Percentiles rank a stretch among this genome's conserved stretches.
phyloP scores from a whole-genome alignment of 1,284 basidiomycete genomes.

The Melampsora americana region DNA sequence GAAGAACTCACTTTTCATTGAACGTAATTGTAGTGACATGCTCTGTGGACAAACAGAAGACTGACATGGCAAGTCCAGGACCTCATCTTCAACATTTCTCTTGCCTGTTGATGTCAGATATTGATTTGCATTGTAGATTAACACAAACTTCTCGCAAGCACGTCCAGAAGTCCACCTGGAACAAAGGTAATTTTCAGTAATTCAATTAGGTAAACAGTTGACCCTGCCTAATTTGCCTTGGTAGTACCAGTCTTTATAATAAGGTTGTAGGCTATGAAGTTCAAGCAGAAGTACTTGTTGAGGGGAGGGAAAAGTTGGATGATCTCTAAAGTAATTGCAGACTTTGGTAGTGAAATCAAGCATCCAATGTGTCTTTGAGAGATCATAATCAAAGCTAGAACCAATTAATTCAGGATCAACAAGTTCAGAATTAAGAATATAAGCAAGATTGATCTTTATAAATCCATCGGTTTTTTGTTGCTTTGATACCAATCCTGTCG shows the following conservation, averaged over 20 bases:
- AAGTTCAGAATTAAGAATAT: background rate
- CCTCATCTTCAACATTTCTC: background rate
- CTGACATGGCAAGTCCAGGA: background rate
- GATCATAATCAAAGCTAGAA: background rate
- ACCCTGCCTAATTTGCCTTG: background rate
- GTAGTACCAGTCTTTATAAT: background rate
- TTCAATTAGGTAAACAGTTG: background rate
- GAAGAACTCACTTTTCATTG: no score
- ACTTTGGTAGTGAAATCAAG: background rate
- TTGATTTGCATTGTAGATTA: background rate
- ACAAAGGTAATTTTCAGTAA: background rate
- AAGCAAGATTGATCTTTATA: background rate
- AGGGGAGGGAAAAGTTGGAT: background rate
- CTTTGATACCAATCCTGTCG: background rate
- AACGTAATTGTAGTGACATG: background rate
- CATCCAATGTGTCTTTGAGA: background rate
- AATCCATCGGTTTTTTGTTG: background rate
- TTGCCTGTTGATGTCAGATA: background rate
- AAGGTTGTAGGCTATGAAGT: background rate
- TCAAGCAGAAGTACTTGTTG: background rate
- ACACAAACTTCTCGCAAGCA: background rate
- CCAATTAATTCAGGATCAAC: background rate
- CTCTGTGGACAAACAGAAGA: background rate
- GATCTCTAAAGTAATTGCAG: background rate
- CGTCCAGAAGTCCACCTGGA: background rate